Conservation (phyloP, 176 grass and related monocot genomes). For the Urochloa ruziziensis region DNA sequence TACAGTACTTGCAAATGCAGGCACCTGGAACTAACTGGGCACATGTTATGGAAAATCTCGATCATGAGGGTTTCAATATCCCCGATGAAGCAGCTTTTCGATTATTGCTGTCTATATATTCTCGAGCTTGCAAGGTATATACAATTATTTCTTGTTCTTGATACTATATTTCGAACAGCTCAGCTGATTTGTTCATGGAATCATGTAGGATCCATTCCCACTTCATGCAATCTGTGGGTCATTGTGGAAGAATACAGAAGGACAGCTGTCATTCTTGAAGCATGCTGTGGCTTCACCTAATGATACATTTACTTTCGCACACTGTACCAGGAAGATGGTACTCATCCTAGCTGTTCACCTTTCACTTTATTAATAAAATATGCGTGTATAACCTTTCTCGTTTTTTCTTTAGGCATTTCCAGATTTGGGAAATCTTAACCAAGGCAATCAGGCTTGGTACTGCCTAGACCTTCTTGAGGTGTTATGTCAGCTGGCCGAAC, state of each 20-base stretch:
- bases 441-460: slow-evolving; percentile 85
- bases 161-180: not conserved
- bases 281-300: slow-evolving; percentile 58
- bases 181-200: slow-evolving; percentile 34
- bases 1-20: slow-evolving; percentile 44
- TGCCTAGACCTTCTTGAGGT: slow-evolving; percentile 82
- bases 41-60: slow-evolving; percentile 84
- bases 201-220: slow-evolving; percentile 80
- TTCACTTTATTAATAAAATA: not conserved
- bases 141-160: not conserved
- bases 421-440: slow-evolving; percentile 58
- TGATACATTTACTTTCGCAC: slow-evolving; percentile 79
- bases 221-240: slow-evolving; percentile 85
- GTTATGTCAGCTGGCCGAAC: slow-evolving; percentile 80
- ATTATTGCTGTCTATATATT: slow-evolving; percentile 83
- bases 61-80: slow-evolving; percentile 88
- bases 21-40: slow-evolving; percentile 81
- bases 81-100: slow-evolving; percentile 83
- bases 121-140: slow-evolving; percentile 73
- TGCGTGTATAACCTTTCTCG: slow-evolving; percentile 17
- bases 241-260: slow-evolving; percentile 93
- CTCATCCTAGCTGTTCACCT: not conserved
- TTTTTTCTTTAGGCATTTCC: slow-evolving; percentile 58
- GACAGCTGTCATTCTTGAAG: slow-evolving; percentile 86
- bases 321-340: slow-evolving; percentile 69